Base-by-base conservation (phyloP, 192 early-diverging fungal species). In the Coemansia sp. region DNA sequence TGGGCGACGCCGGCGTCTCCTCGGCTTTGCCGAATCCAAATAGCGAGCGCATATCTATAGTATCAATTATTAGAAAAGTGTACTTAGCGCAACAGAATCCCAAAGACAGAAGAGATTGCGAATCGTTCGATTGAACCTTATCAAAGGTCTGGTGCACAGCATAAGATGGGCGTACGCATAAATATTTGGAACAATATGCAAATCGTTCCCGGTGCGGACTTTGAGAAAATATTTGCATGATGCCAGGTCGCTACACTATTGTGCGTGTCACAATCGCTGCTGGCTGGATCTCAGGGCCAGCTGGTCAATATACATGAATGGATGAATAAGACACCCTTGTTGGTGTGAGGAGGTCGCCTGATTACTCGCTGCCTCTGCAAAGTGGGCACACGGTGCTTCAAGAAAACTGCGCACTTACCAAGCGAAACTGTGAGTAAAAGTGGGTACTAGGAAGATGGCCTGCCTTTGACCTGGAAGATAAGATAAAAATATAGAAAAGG, bases 21-120 rank as follows among this genome's bases (percentile, higher is more conserved):
- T 73, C 70, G 50, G 67, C 35, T 50, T 70, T 79, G 48, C 53
- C 59, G 52, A 79, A 61, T 9, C 76, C 71, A 67, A 79, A 79
- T 2, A 79, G 57, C 17, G 76, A 73, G 48, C 76, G 76, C 76
- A 79, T 79, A 8, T 29, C 45, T 54, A 41, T 22, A 35, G 43
- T 43, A n/a, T n/a, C 41, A 4, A 15, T 11, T 15, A n/a, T 43
- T 15, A 15, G 41, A n/a, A 43, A 11, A 43, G 41, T n/a, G 41
- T 4, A 43, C 12, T 43, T 43, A 3, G 15, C 29, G 41, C 2
- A 43, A 43, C 41, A 43, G 4, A 43, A 43, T n/a, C 15, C 41
- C 41, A 43, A 43, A 43, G 41, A n/a, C 10, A 43, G 15, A 43
- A 43, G 12, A 15, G 41, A n/a, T 43, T 43, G 41, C 41, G 41